These are phyloP conservation scores for Penicillium olsonii DNA, from an alignment of 2,329 filamentous ascomycete species.

Conservation along the genomic window DNA sequence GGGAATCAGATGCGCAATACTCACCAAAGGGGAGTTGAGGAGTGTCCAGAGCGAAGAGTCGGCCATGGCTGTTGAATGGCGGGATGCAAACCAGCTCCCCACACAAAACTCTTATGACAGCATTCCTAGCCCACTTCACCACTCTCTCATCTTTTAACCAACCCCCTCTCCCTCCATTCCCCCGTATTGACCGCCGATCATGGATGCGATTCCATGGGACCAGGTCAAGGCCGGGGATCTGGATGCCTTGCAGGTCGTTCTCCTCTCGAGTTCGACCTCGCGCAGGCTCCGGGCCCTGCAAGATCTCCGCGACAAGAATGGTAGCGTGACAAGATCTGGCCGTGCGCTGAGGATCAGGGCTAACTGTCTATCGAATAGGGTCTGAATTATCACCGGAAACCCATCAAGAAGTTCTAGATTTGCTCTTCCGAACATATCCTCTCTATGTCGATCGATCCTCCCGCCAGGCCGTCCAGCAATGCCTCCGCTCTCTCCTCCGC, in stretches of 20 bases:
- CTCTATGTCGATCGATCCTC: slow-evolving; percentile 85
- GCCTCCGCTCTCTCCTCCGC: slow-evolving; percentile 68
- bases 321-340: slow-evolving; percentile 26
- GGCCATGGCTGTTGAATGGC: slow-evolving; percentile 22
- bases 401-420: slow-evolving; percentile 58
- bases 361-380: slow-evolving; percentile 27
- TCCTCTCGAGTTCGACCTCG: slow-evolving; percentile 47
- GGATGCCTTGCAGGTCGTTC: slow-evolving; percentile 40
- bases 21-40: slow-evolving; percentile 10
- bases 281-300: slow-evolving; percentile 43
- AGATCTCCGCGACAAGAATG: slow-evolving; percentile 48
- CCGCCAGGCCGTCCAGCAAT: slow-evolving; percentile 78
- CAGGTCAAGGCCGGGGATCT: slow-evolving; percentile 46
- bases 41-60: slow-evolving; percentile 18
- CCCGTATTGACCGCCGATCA: slow-evolving; percentile 36
- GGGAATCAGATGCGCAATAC: not conserved
- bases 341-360: slow-evolving; percentile 6
- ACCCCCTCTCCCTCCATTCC: slow-evolving; percentile 32
- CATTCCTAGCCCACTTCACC: slow-evolving; percentile 33
- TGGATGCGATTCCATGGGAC: slow-evolving; percentile 48
- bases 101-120: slow-evolving; percentile 46
- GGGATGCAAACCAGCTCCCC: slow-evolving; percentile 28
- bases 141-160: slow-evolving; percentile 18
- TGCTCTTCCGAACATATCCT: slow-evolving; percentile 84
- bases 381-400: slow-evolving; percentile 34